Base-by-base conservation (phyloP, 179 eudicot genomes). In the Monotropa hypopitys region DNA sequence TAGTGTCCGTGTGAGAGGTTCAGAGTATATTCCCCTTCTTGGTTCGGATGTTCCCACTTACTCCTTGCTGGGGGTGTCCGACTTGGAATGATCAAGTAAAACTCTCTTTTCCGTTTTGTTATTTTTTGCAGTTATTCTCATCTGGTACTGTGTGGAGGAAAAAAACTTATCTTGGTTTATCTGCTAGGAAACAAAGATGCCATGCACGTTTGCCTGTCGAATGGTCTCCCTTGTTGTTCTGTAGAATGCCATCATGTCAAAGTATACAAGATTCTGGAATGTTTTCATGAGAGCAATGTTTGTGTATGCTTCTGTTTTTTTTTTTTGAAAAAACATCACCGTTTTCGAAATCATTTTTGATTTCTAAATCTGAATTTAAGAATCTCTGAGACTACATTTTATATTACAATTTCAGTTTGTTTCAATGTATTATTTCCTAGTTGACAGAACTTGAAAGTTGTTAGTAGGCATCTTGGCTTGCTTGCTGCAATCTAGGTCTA, bases 1-100 rank as follows among this genome's bases (percentile, higher is more conserved):
- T 70, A 88, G 97, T 57, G 99, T 93, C 62, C 99, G 87, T 70
- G 97, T 95, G 77, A 90, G 99, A 88, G 97, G 97, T 79, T 95
- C 97, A 2, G 99, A 95, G 77, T 90, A 90, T 76, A 87, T 91
- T 54, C 99, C 97, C 2, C 56, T 87, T 77, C 88, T 91, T 53
- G 97, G 97, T 82, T 84, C 88, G 7, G 86, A 74, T 63, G 95
- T 81, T 77, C 73, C 89, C 56, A 87, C 87, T 85, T 91, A 81
- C 76, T 71, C 91, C 15, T 73, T 88, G 79, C 72, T 94, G 85
- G 92, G 92, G 51, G 84, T 84, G 67, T 62, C 89, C 6, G 96
- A 86, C 66, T 49, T 85, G 54, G 97, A 92, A 57, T 82, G 84
- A 71, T 84, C 70, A 45, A 80, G 76, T 84, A 79, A 56, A 69